Conservation (phyloP, 164 flowering plant species). For the Berberis vulgaris region DNA sequence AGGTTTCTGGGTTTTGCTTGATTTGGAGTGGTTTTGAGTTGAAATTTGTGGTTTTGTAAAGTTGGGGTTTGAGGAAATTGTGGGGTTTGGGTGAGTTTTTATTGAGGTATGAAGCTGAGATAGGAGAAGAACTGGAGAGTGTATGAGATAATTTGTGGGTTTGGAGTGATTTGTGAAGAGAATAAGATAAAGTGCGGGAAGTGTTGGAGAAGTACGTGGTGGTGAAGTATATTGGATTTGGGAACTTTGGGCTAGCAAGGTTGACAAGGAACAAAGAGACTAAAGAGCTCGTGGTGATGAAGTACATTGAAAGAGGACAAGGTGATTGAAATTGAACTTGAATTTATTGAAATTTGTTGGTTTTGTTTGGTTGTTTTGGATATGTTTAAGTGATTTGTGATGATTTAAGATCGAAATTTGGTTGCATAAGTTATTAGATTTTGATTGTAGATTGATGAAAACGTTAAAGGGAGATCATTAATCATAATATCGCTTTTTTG, state of each 20-base stretch:
- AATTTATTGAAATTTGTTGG: neutral
- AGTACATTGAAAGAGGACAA: constrained; percentile 63
- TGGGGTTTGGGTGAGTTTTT: too few species aligned
- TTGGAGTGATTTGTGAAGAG: too few species aligned
- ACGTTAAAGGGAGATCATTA: constrained; percentile 91
- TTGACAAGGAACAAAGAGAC: constrained; percentile 59
- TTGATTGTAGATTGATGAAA: constrained; percentile 77
- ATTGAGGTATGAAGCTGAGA: too few species aligned
- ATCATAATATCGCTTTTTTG: constrained; percentile 63
- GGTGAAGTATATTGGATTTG: constrained; percentile 62
- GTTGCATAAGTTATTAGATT: too few species aligned
- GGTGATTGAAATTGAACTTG: constrained; percentile 22
- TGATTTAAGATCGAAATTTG: too few species aligned
- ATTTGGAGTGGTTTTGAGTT: too few species aligned
- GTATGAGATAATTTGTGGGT: too few species aligned
- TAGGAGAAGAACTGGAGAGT: too few species aligned
- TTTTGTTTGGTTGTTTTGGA: neutral
- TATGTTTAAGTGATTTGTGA: neutral
- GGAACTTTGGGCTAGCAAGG: constrained; percentile 71
- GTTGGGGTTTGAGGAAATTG: too few species aligned
- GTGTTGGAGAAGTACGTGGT: constrained; percentile 61
- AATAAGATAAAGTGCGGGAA: neutral
- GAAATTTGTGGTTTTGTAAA: too few species aligned
- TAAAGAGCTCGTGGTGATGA: constrained; percentile 64
- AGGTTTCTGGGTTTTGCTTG: too few species aligned